Evolutionary conservation across 495 filamentous ascomycete species (phyloP), one percentile per base, ranked within the genome.

Genomic region (Letharia lupina): DNA sequence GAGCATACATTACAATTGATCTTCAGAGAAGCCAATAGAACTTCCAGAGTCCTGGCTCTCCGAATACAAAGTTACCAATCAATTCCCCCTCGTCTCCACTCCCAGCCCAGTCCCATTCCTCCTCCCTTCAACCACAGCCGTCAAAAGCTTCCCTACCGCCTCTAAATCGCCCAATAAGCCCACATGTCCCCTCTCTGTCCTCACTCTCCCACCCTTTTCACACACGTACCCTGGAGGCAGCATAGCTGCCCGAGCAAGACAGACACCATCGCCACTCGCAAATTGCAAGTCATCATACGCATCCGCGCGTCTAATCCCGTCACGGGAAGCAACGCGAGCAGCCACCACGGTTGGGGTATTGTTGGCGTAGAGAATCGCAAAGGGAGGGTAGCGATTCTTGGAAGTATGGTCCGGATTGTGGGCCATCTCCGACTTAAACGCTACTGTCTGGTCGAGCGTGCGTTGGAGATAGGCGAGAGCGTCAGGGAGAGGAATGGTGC

Each of bases 281-380:
- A 97, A 97, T 0, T 90, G 84, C 4, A 96, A 79, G 65, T 96
- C 87, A 67, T 96, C 93, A 72, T 96, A 98, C 4, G 87, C 87
- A 76, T 95, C 91, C 1, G 83, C 75, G 47, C 84, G 83, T 62
- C 86, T 85, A 68, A 97, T 96, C 1, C 79, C 79, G 44, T 90
- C 87, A 9, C 80, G 72, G 3, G 84, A 84, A 8, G 81, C 70
- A 13, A 98, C 91, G 16, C 84, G 83, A 2, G 89, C 91, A 0
- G 86, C 91, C 74, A 84, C 89, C 1, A 96, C 89, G 0, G 93
- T 98, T 0, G 93, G 93, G 4, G 88, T 86, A 33, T 85, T 85
- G 73, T 95, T 96, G 45, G 88, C 89, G 80, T 95, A 98, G 12
- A 98, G 81, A n/a, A 97, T 82, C 0, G 91, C 84, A 15, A 89